These are phyloP conservation scores for rapeseed (Brassica napus) DNA, from an alignment of 345 rosid species.

Conservation along the genomic window DNA sequence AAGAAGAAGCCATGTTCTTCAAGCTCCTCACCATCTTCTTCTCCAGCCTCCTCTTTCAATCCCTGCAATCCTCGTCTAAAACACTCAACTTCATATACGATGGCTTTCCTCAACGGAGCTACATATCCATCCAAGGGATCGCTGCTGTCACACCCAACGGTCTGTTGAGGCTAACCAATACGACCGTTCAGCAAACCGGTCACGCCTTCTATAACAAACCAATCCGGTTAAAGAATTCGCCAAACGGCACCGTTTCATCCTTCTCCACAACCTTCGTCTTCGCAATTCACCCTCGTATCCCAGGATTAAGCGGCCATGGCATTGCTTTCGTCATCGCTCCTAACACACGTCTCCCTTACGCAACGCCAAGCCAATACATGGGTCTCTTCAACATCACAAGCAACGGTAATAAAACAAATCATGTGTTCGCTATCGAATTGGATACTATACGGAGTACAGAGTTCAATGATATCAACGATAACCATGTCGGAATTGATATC, in stretches of 20 bases:
- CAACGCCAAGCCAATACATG: neutral
- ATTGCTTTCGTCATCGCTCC: neutral
- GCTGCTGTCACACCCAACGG: neutral
- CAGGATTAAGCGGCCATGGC: neutral
- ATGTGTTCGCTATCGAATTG: neutral
- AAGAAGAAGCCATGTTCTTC: neutral
- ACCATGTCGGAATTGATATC: neutral
- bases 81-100: neutral
- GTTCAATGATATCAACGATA: neutral
- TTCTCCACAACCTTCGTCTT: neutral
- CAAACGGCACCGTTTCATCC: neutral
- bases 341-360: neutral
- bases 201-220: neutral
- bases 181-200: neutral
- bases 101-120: neutral
- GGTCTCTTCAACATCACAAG: neutral
- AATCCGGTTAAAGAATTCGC: neutral
- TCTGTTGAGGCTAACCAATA: neutral
- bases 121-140: neutral
- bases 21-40: neutral
- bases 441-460: neutral
- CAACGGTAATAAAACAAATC: neutral
- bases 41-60: neutral
- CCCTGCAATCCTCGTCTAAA: neutral
- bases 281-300: neutral